phyloP scores from a whole-genome alignment of 192 early-diverging fungal genomes.

The Haplosporangium gracile region DNA sequence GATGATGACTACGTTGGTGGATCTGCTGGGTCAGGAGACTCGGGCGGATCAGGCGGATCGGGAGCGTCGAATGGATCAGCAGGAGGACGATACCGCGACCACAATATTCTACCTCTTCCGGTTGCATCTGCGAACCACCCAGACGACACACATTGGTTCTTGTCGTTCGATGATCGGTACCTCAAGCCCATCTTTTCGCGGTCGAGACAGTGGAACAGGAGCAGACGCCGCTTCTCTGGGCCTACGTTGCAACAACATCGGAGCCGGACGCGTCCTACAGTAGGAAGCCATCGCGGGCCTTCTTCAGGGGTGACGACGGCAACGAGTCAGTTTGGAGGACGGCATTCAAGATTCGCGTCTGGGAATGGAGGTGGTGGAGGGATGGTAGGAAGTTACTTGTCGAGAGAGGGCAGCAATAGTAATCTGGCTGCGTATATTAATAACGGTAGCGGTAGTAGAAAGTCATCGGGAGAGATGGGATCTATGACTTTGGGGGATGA shows the following conservation, averaged over 20 bases:
- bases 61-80: constrained; percentile 42
- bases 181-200: constrained; percentile 85
- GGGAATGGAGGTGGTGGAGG: constrained; percentile 20
- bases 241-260: constrained; percentile 45
- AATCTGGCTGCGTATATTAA: constrained; percentile 19
- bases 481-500: constrained; percentile 51
- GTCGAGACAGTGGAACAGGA: constrained; percentile 50
- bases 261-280: constrained; percentile 11
- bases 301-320: constrained; percentile 49
- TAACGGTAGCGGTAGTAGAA: constrained; percentile 16
- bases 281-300: neutral
- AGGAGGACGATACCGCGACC: constrained; percentile 18
- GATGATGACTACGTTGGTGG: constrained; percentile 48
- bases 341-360: constrained; percentile 39
- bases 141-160: constrained; percentile 81
- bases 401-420: constrained; percentile 36
- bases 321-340: constrained; percentile 28
- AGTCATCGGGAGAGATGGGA: constrained; percentile 27
- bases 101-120: constrained; percentile 34
- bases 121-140: constrained; percentile 56
- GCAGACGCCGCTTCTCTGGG: constrained; percentile 35
- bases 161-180: constrained; percentile 84
- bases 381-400: constrained; percentile 9
- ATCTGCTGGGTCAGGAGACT: constrained; percentile 23
- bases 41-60: constrained; percentile 22